Base-by-base conservation (phyloP, 1,139 yeast genomes). In the Suhomyces atakaporum region DNA sequence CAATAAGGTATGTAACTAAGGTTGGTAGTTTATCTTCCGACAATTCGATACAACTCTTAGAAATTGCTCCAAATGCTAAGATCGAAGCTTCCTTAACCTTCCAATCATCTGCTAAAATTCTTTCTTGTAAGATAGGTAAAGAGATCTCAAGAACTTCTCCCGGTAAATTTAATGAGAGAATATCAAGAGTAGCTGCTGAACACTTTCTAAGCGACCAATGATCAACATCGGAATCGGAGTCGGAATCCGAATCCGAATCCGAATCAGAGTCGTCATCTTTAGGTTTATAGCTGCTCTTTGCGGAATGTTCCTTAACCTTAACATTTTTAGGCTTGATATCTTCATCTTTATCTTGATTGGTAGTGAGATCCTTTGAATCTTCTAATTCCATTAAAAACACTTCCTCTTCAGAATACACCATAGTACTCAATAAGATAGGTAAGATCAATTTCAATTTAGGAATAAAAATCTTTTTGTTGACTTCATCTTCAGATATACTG, bases 121-220 rank as follows among this genome's bases (percentile, higher is more conserved):
- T 77, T 35, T 77, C 80, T 56, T 86, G 86, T 37, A 92, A 69
- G 14, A 83, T 66, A 3, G 98, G 97, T 45, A 90, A 70, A 1
- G 88, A 73, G 10, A 78, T 69, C 24, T 73, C 69, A 32, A 90
- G 67, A 3, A 88, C 92, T 40, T 77, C 79, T 7, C 71, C 73
- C 0, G 97, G 92, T 42, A 76, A 73, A 35, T 73, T 70, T 18
- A 81, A 71, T 0, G 97, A 84, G 42, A 92, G 68, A 2, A 83
- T 76, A 58, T 92, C 98, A 31, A 92, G 70, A 0, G 97, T 84
- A 3, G 97, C 95, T 5, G 97, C 97, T 4, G 96, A 75, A 59
- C 97, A 90, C 60, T 90, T 92, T 56, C 98, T 75, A 42, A 92
- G 65, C 51, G 84, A 88, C 98, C 98, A 92, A 49, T 82, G 90